These are phyloP conservation scores for Babesia ovis DNA, from an alignment of 169 alveolate species.

Conservation along the genomic window DNA sequence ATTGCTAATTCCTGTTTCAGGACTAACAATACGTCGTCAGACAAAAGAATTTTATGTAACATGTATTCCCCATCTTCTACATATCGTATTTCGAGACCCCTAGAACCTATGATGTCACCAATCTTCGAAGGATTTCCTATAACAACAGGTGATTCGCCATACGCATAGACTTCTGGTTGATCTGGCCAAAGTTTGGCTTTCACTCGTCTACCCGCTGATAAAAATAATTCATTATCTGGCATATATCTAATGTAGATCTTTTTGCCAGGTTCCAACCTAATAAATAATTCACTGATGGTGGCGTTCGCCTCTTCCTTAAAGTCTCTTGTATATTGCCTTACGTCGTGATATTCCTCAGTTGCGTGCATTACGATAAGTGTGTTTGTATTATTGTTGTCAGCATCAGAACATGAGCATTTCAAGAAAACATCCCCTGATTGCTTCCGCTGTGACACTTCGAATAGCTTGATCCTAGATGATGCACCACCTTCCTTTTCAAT, in stretches of 20 bases:
- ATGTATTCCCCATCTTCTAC: neutral
- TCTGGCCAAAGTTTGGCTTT: neutral
- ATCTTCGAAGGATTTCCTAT: neutral
- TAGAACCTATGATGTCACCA: neutral
- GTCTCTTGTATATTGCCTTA: neutral
- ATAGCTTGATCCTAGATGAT: conserved; percentile 12
- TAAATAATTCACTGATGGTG: neutral
- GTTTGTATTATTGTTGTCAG: neutral
- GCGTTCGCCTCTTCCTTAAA: neutral
- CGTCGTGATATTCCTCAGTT: neutral
- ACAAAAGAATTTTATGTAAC: neutral
- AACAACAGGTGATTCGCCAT: neutral
- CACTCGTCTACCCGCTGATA: neutral
- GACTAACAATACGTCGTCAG: conserved; percentile 36
- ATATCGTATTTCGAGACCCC: neutral
- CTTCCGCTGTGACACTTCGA: conserved; percentile 10
- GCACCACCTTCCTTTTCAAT: neutral
- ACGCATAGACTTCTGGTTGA: neutral
- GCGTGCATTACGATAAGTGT: neutral
- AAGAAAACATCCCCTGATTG: neutral
- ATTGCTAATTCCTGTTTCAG: neutral
- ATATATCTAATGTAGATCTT: neutral
- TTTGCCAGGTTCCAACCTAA: neutral
- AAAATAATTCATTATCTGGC: neutral
- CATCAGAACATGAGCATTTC: conserved; percentile 34